A percentile compares a stretch with the other conserved stretches of the same genome.
phyloP scores from a whole-genome alignment of 2,329 filamentous ascomycete species.

The Fusarium tupiense region DNA sequence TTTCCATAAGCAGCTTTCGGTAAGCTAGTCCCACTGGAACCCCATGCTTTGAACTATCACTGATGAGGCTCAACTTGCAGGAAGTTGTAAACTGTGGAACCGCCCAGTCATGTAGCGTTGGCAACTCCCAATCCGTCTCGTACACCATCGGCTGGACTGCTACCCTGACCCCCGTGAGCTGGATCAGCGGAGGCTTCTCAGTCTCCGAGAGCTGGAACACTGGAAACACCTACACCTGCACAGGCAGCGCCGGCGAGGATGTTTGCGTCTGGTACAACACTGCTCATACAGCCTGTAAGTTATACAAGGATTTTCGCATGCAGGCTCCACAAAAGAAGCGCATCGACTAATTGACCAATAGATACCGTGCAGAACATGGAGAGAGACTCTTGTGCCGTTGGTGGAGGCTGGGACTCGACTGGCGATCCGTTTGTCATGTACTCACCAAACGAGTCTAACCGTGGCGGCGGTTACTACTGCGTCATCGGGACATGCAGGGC shows the following conservation, averaged over 20 bases:
- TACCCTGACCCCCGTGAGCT: not conserved
- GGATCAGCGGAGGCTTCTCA: not conserved
- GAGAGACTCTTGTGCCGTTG: not conserved
- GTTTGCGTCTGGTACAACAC: constrained; percentile 8
- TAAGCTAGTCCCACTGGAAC: not conserved
- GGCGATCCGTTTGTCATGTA: not conserved
- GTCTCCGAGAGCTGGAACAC: not conserved
- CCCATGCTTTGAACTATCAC: not conserved
- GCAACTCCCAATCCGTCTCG: not conserved
- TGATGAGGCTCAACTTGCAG: not conserved
- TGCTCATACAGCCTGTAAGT: not conserved
- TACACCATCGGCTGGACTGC: not conserved
- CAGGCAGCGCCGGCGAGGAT: not conserved
- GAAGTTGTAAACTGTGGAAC: not conserved
- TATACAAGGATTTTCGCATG: not conserved
- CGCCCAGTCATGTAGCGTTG: not conserved
- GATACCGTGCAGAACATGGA: not conserved
- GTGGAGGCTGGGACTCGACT: not conserved
- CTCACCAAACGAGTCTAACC: not conserved
- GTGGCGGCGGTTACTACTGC: not conserved
- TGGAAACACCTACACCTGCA: not conserved
- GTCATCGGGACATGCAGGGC: not conserved
- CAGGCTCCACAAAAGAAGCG: not conserved
- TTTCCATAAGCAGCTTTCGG: constrained; percentile 3
- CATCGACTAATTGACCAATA: not conserved